phyloP scores from a whole-genome alignment of 1,139 yeast species.

The Candida albicans region DNA sequence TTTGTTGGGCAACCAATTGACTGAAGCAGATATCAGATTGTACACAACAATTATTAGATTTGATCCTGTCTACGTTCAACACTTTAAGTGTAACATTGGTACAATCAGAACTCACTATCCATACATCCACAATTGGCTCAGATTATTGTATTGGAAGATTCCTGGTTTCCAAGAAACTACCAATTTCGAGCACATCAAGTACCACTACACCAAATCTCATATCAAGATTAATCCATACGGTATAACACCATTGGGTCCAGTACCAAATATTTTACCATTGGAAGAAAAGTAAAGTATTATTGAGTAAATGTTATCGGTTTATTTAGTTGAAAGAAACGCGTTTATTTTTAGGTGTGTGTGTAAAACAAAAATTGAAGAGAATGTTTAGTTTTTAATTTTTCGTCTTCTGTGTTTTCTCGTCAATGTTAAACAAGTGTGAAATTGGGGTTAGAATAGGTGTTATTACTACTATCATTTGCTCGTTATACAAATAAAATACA shows the following conservation, averaged over 20 bases:
- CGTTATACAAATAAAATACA: no score
- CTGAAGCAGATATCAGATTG: slow-evolving; percentile 89
- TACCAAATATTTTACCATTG: slow-evolving; percentile 61
- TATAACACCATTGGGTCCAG: slow-evolving; percentile 88
- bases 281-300: slow-evolving; percentile 7
- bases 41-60: slow-evolving; percentile 77
- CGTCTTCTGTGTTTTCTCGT: not conserved
- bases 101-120: slow-evolving; percentile 85
- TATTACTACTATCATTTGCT: no score
- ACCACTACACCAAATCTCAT: slow-evolving; percentile 86
- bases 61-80: slow-evolving; percentile 90
- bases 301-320: not conserved
- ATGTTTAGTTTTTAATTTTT: not conserved
- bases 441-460: no score
- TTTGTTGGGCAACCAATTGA: slow-evolving; percentile 64
- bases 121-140: slow-evolving; percentile 72
- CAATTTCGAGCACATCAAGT: slow-evolving; percentile 84
- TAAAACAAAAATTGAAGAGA: not conserved
- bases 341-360: no score
- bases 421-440: no score
- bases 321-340: not conserved
- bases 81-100: slow-evolving; percentile 87
- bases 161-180: slow-evolving; percentile 79
- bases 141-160: slow-evolving; percentile 81
- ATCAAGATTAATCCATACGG: slow-evolving; percentile 74